Evolutionary conservation across 139 green algal species (phyloP), one percentile per base, ranked within the genome.

Genomic region (Volvox africanus): DNA sequence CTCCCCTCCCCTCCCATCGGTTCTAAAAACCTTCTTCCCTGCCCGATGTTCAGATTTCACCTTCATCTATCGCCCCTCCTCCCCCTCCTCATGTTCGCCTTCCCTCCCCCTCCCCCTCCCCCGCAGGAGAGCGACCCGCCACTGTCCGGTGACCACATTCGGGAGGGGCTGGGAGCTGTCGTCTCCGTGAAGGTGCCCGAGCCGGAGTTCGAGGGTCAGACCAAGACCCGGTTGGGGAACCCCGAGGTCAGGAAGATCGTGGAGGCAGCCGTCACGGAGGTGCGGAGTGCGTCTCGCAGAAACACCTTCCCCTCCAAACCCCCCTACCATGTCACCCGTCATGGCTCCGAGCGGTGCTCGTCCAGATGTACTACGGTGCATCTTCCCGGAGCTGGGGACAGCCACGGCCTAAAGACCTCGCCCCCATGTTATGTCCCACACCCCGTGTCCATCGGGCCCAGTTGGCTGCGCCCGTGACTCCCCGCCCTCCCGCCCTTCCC

Each of bases 131-230:
- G 50, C 36, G 82, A 90, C 73, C 86, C 75, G 30, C 55, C 86
- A 2, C 86, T 90, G 20, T 77, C 87, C 0, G 98, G 98, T 1
- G 98, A 99, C 37, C 96, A 99, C 92, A 93, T 99, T 11, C 94
- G 98, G 1, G 98, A 99, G 92, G 97, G 97, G 2, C 93, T 98
- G 61, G 93, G 68, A 0, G 96, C 89, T 0, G 93, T 98, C 32
- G 91, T 99, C 32, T 94, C 92, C 11, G 97, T 99, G 32, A 97
- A 98, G 94, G 95, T 96, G 37, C 96, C 95, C 19, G 79, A 98
- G 82, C 98, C 98, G 12, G 98, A 99, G 95, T 99, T 99, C 94
- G 97, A 99, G 93, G 98, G 98, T 9, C 98, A 99, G 95, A 99
- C 98, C 62, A 99, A 99, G 94, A 98, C 97, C 26, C 94, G 97